Evolutionary conservation across 169 alveolate species (phyloP).

Genomic region (Plasmodium fragile): DNA sequence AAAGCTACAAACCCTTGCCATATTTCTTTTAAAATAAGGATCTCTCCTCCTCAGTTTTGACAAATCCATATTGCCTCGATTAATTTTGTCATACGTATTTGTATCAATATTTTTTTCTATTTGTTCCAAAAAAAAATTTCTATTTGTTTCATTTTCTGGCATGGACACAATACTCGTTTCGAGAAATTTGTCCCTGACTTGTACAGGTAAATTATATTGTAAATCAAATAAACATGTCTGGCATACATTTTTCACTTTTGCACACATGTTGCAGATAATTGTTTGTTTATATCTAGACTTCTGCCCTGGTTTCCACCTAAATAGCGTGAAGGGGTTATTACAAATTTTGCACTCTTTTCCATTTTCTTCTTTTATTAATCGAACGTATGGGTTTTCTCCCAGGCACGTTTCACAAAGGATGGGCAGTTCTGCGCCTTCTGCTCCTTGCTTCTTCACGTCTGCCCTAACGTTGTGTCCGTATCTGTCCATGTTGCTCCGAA

Average conservation of each 20-base stretch:
- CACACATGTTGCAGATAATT: constrained; percentile 97
- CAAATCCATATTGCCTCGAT: constrained; percentile 70
- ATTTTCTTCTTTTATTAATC: constrained; percentile 96
- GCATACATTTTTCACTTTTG: constrained; percentile 98
- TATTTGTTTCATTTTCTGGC: constrained; percentile 85
- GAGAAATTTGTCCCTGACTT: constrained; percentile 94
- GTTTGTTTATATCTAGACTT: constrained; percentile 96
- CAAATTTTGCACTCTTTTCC: constrained; percentile 98
- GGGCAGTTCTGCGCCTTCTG: constrained; percentile 97
- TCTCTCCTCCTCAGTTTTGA: constrained; percentile 87
- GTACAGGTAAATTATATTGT: constrained; percentile 97
- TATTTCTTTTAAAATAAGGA: constrained; percentile 93
- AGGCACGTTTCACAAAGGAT: constrained; percentile 97
- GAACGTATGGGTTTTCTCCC: constrained; percentile 97
- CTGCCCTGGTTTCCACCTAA: constrained; percentile 98
- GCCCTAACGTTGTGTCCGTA: constrained; percentile 87
- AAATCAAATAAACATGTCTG: constrained; percentile 98
- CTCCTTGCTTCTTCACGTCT: constrained; percentile 83
- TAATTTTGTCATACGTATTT: constrained; percentile 37
- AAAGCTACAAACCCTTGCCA: constrained; percentile 95
- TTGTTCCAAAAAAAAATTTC: constrained; percentile 81
- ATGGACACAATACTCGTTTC: constrained; percentile 64
- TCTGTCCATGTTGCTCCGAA: constrained; percentile 80
- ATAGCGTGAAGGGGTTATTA: constrained; percentile 96
- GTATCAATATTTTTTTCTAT: constrained; percentile 77